Evolutionary conservation across 2,329 filamentous ascomycete species (phyloP), one percentile per base, ranked within the genome.

Genomic region (Calonectria hongkongensis): DNA sequence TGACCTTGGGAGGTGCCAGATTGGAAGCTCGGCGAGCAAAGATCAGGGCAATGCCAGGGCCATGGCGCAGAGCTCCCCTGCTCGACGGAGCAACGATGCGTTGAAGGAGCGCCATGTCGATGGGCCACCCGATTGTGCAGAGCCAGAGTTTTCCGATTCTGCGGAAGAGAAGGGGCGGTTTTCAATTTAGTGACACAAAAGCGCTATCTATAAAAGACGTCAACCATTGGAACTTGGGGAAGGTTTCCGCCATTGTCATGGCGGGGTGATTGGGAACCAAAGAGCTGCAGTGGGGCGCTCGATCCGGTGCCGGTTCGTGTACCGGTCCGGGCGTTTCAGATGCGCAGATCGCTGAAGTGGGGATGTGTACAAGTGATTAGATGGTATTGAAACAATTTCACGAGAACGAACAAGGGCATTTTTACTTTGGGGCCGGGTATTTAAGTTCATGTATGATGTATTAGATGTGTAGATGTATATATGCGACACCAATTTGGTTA

Each of bases 1-100:
- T 54, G 45, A 85, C 88, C 84, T 87, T 85, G 13, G 78, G 78
- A 75, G 87, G 87, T 62, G 81, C 84, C 85, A 89, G 86, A 66
- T 83, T 88, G 33, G 88, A 89, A 63, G 87, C 85, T 81, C 83
- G 80, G 80, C 87, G 79, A 75, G 78, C 73, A 25, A 83, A 68
- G 30, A 78, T 75, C 66, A 80, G 72, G 16, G 78, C 48, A 77
- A 81, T 74, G 78, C 73, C 58, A 73, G 71, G 28, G 71, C 75
- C 82, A 79, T 82, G 66, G 83, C 84, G 76, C 79, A 82, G 74
- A 72, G 70, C 50, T 73, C 76, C 74, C 73, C 76, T 72, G 62
- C 73, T 68, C 27, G 82, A 80, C 41, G 81, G 78, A 71, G 81
- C 77, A 72, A 75, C 75, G 33, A 84, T 73, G 54, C 77, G 78